phyloP scores from a whole-genome alignment of 345 rosid species.

The Erodium maritimum region DNA sequence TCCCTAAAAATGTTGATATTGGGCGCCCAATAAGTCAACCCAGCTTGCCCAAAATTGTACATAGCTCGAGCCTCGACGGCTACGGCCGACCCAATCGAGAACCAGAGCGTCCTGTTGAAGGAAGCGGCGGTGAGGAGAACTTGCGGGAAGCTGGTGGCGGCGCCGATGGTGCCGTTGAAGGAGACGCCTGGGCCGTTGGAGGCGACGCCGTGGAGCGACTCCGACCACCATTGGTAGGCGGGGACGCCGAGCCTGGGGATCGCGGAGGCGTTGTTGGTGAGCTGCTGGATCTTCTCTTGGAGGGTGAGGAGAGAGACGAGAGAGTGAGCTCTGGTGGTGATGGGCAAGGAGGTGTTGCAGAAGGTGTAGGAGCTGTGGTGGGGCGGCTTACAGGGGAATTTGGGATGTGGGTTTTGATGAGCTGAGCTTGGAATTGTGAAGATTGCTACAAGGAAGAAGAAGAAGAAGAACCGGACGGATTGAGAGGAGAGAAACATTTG shows the following conservation, averaged over 20 bases:
- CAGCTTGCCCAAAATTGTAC: constrained; percentile 78
- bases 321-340: constrained; percentile 39
- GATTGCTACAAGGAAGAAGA: constrained; percentile 6
- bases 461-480: constrained; percentile 5
- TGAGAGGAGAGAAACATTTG: constrained; percentile 7
- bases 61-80: constrained; percentile 75
- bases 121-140: constrained; percentile 58
- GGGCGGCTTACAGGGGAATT: constrained; percentile 56
- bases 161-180: constrained; percentile 48
- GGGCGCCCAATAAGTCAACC: constrained; percentile 93
- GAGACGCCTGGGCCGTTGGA: constrained; percentile 77
- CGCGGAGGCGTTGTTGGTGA: constrained; percentile 55
- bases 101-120: constrained; percentile 77
- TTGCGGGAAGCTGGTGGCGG: constrained; percentile 85
- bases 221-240: constrained; percentile 91
- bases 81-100: constrained; percentile 48
- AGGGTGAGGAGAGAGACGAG: constrained; percentile 64
- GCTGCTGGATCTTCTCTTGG: constrained; percentile 56
- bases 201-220: constrained; percentile 83
- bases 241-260: constrained; percentile 78
- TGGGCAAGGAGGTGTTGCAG: constrained; percentile 57
- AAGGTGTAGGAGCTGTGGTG: constrained; percentile 36
- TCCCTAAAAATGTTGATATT: constrained; percentile 77
- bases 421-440: neutral
- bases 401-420: constrained; percentile 5